Base-by-base conservation (phyloP, 2,329 filamentous ascomycete species). In the Karstenula rhodostoma region DNA sequence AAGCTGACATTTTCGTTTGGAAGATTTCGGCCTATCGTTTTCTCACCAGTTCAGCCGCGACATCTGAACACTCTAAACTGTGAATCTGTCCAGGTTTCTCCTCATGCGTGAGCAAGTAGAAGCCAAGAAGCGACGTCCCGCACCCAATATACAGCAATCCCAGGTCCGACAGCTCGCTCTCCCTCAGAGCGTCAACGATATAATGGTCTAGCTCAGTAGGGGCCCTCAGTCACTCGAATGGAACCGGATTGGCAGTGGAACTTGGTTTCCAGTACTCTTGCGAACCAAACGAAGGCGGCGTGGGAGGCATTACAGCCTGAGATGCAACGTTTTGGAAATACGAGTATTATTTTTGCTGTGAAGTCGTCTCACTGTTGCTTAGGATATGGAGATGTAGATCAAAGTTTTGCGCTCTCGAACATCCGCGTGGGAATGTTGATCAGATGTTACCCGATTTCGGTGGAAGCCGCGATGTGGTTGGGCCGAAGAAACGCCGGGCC, bases 161-260 rank as follows among this genome's bases (percentile, higher is more conserved):
- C 2, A 74, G 73, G 2, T 63, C 46, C 10, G 53, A n/a, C 1
- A 67, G 64, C 1, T 40, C 44, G 12, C 55, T 43, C 12, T 48
- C 35, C 4, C 61, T 55, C 47, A 78, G 37, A 17, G 72, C 72
- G 29, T 67, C 67, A 6, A 59, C 53, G 17, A 78, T 63, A 47
- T 67, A 69, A 0, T 69, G 60, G 57, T 78, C 75, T 17, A 78
- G 64, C 9, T 64, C 62, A 13, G 64, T 67, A 4, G 76, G 70
- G 0, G 72, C 68, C 40, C 74, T 69, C 5, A 79, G 72, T 77
- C 77, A 79, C 60, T 79, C 77, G 58, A 79, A 79, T 1, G 77
- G 68, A 49, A 67, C 63, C 2, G 73, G 61, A 37, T 77, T 73
- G 2, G 66, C 59, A 8, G 67, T 67, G 61, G 79, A 80, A 35